Percentiles rank a stretch among this genome's conserved stretches.
These are phyloP conservation scores for Juglanconis juglandina DNA, from an alignment of 2,329 filamentous ascomycete species.

Conservation along the genomic window DNA sequence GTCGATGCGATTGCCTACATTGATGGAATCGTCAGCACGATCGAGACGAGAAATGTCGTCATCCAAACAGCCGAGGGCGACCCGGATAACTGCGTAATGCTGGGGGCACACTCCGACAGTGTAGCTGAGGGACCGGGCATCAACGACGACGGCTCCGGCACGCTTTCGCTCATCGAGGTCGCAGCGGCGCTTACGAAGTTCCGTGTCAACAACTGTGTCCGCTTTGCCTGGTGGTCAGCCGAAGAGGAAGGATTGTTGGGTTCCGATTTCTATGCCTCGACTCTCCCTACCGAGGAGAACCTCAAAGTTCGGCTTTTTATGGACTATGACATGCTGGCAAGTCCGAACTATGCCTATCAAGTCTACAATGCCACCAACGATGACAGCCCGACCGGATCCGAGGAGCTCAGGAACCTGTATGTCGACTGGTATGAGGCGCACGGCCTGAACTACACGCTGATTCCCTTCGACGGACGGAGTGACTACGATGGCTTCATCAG, in stretches of 20 bases:
- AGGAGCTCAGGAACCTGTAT: slow-evolving; percentile 66
- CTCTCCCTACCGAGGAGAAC: slow-evolving; percentile 56
- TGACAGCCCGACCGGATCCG: slow-evolving; percentile 66
- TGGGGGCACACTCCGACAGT: slow-evolving; percentile 62
- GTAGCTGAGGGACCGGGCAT: slow-evolving; percentile 66
- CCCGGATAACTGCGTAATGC: slow-evolving; percentile 61
- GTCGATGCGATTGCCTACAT: slow-evolving; percentile 58
- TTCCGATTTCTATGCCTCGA: slow-evolving; percentile 59
- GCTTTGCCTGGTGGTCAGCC: slow-evolving; percentile 66
- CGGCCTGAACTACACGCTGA: slow-evolving; percentile 64
- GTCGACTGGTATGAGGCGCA: slow-evolving; percentile 62
- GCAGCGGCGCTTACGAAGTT: slow-evolving; percentile 57
- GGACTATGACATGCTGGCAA: slow-evolving; percentile 70
- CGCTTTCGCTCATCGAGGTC: slow-evolving; percentile 58
- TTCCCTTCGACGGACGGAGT: slow-evolving; percentile 73
- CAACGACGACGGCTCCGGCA: slow-evolving; percentile 74
- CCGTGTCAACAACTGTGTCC: slow-evolving; percentile 61
- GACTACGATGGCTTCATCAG: slow-evolving; percentile 78
- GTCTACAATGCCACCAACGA: slow-evolving; percentile 71
- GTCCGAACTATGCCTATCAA: slow-evolving; percentile 63
- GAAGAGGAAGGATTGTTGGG: slow-evolving; percentile 65
- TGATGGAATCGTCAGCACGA: slow-evolving; percentile 52
- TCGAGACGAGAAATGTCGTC: slow-evolving; percentile 58
- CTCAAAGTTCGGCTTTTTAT: slow-evolving; percentile 62
- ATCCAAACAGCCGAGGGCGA: slow-evolving; percentile 60